Base-by-base conservation (phyloP, 345 rosid species). In the Rhizophora mangle region DNA sequence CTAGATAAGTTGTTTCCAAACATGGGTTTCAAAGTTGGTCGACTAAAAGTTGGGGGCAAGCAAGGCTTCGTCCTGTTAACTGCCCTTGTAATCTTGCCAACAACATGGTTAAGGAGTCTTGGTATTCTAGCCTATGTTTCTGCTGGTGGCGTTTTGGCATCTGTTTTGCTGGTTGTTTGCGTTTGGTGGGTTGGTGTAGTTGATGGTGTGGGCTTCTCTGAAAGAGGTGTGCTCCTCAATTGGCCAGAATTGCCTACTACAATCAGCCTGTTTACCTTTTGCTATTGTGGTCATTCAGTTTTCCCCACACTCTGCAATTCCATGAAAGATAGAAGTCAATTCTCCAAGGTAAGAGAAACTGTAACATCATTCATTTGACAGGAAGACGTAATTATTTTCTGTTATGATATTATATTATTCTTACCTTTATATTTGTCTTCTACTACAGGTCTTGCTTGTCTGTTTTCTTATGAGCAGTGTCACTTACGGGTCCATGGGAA, bases 41-140 rank as follows among this genome's bases (percentile, higher is more conserved):
- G 85, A 26, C 37, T 80, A 18, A 78, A 72, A 30, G 55, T 89
- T 47, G 72, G 78, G 16, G 92, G 90, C 19, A 89, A 72, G 66
- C 82, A 83, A 61, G 87, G 79, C 3, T 89, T 87, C 75, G 81
- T 89, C 20, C 70, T 87, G 71, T 70, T 89, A 6, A 52, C 82
- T 37, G 79, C 86, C 24, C 81, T 89, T 1, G 11, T 85, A 32
- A 76, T 89, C 32, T 29, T 85, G 70, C 95, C 95, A 15, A 85
- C 92, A 22, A 85, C 95, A 46, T 89, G 95, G 95, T 55, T 89
- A 49, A 84, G 77, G 82, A 85, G 85, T 74, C 65, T 89, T 66
- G 87, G 85, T 0, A 54, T 82, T 31, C 63, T 89, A 70, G 88
- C 95, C 34, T 89, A 89, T 72, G 62, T 89, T 53, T 89, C 92